Evolutionary conservation across 2,329 filamentous ascomycete species (phyloP).

Genomic region (Verticillium isaacii): DNA sequence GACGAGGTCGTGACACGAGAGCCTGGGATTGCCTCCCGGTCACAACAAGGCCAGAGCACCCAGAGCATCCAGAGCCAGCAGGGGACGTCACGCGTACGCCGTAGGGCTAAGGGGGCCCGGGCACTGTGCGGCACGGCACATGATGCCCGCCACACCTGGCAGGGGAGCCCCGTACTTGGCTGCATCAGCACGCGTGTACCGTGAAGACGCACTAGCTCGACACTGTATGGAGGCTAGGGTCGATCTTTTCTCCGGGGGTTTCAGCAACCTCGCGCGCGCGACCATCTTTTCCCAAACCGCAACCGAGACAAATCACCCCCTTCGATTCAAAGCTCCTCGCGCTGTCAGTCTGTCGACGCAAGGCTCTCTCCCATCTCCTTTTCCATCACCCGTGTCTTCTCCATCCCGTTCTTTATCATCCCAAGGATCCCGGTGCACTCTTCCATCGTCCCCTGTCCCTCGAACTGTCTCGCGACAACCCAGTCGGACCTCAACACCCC

Average conservation of each 20-base stretch:
- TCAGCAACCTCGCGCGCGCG: conserved; percentile 20
- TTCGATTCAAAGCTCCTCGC: conserved; percentile 3
- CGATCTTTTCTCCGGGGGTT: conserved; percentile 18
- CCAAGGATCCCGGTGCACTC: not conserved
- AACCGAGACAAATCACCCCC: conserved; percentile 18
- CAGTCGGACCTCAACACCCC: not conserved
- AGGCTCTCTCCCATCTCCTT: conserved; percentile 2
- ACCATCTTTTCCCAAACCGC: conserved; percentile 17
- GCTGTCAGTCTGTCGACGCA: not conserved
- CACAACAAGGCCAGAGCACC: not conserved
- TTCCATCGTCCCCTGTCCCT: not conserved
- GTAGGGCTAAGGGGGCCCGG: not conserved
- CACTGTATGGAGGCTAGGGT: conserved; percentile 5
- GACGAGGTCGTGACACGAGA: not conserved
- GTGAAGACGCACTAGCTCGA: not conserved
- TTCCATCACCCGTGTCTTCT: not conserved
- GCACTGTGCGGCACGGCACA: not conserved
- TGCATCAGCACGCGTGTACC: not conserved
- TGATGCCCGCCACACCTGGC: not conserved
- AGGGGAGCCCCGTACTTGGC: not conserved
- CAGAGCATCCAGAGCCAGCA: not conserved
- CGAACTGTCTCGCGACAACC: not conserved
- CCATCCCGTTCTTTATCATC: not conserved
- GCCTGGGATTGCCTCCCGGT: not conserved
- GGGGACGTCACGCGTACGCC: not conserved